Evolutionary conservation across 192 early-diverging fungal species (phyloP), one percentile per base, ranked within the genome.

Genomic region (Podila epicladia): DNA sequence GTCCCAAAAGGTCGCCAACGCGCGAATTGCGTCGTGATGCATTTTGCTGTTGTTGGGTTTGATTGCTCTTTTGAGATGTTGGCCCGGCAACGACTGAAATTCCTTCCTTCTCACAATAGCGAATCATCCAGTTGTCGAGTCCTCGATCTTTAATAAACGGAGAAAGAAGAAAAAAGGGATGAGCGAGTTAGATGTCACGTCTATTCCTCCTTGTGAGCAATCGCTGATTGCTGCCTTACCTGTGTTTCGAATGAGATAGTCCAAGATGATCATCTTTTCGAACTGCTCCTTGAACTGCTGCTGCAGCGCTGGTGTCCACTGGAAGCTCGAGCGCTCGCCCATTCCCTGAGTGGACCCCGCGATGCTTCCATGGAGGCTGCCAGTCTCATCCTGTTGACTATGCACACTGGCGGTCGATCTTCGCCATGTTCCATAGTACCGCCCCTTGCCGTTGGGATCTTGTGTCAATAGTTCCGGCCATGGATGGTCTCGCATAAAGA

Each of bases 231-330:
- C 3, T 29, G 29, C 22, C 74, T 63, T 91, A 87, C 94, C 95
- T 29, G 95, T 97, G 67, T 97, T 97, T 28, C 96, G 89, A 53
- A 97, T 96, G 62, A 97, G 84, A 83, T 95, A 97, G 68, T 97
- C 96, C 26, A 97, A 83, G 31, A 97, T 87, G 28, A 94, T 89
- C 65, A 97, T 86, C 64, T 91, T 87, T 83, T 96, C 95, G 83
- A 97, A 94, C 62, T 92, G 82, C 45, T 84, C 79, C 53, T 82
- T 75, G 66, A 93, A 92, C 66, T 89, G 90, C 22, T 71, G 58
- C 35, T 84, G 88, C 22, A 89, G 72, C 35, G 65, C 65, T 17
- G 64, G 66, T 2, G 88, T 89, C 88, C 88, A 89, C 32, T 57
- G 65, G 72, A 89, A 89, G 0, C 72, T 62, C 31, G 67, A 48